Evolutionary conservation across 2,329 filamentous ascomycete genomes (phyloP), one percentile per base, ranked within the genome.

Genomic region (Clarireedia hainanense): DNA sequence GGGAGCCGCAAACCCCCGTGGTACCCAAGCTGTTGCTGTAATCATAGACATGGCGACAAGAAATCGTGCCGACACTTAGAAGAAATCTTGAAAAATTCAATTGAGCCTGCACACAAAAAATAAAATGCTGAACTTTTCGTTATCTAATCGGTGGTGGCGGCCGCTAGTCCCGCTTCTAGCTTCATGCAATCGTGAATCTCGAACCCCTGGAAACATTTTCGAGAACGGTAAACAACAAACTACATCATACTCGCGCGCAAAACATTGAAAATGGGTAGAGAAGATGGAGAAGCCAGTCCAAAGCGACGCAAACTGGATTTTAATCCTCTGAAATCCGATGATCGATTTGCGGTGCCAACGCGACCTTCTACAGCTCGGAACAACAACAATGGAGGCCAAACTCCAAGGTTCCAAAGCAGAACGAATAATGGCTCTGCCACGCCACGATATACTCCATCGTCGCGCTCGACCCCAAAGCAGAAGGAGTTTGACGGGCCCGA

Each of bases 271-370:
- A 75, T 75, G 73, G 66, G 64, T 17, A 68, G 70, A 55, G 70
- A 70, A 53, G 71, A 77, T 57, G 62, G 61, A 49, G 66, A 67
- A 54, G 52, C 67, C 51, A 84, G 79, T 67, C 81, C 82, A 4
- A 87, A 85, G 70, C 75, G 85, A 64, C 80, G 85, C 40, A 86
- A 80, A 69, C 69, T 89, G n/a, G 81, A 88, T 61, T 76, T 79
- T 58, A 78, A 79, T 61, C 75, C 76, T 24, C 65, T 78, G 7
- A 72, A 75, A 60, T 75, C 74, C 37, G 76, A 79, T 55, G 81
- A 84, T 61, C 76, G 80, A 56, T 85, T 81, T 61, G 75, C 75
- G 7, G 58, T 69, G 27, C 67, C 68, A 27, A 56, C 59, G 6
- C 61, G 61, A 45, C 65, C 64, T 43, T 59, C 61, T 40, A 47